Conservation (phyloP, 257 asterid genomes). For the Ilex aquifolium region DNA sequence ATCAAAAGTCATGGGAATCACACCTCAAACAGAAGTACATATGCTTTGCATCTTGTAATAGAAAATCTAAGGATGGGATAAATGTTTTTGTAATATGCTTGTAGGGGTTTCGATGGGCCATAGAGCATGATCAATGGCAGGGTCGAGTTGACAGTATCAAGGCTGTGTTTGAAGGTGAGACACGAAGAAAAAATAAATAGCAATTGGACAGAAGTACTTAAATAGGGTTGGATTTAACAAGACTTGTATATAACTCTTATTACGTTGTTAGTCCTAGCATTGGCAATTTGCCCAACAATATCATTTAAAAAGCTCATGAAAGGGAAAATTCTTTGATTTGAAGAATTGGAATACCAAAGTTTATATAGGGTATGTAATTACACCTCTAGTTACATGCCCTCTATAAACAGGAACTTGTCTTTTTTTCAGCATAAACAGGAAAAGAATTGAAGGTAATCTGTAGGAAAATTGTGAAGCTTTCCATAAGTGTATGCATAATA, state of each 20-base stretch:
- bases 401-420: too few relatives aligned
- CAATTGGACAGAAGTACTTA: too few relatives aligned
- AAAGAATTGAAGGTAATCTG: neutral
- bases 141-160: conserved; percentile 87
- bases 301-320: neutral
- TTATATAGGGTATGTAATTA: too few relatives aligned
- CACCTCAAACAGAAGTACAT: neutral
- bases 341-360: too few relatives aligned
- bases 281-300: neutral
- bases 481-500: neutral
- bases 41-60: neutral
- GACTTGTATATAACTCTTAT: neutral
- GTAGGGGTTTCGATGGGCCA: conserved; percentile 95
- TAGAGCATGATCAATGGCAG: conserved; percentile 81
- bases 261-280: neutral
- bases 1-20: neutral
- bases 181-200: neutral
- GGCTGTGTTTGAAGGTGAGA: conserved; percentile 75
- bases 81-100: conserved; percentile 6
- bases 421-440: too few relatives aligned
- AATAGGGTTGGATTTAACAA: neutral
- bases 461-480: neutral
- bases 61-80: conserved; percentile 6
- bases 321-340: too few relatives aligned
- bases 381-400: too few relatives aligned